Base-by-base conservation (phyloP, 2,329 filamentous ascomycete species). In the Emergomyces africanus region DNA sequence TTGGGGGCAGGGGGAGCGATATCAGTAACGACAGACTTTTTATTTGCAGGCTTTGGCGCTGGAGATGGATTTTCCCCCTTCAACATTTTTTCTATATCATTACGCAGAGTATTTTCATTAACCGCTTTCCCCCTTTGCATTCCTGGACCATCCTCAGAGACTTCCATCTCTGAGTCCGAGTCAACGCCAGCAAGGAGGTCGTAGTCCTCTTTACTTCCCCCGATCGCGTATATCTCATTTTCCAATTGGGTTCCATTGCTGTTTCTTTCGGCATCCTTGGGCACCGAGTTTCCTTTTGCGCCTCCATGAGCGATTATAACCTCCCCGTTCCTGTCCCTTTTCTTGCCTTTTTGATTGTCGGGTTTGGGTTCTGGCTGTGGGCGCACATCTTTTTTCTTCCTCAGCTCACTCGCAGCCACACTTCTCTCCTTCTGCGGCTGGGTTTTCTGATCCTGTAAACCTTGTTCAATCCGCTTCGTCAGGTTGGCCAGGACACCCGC, bases 181-280 rank as follows among this genome's bases (percentile, higher is more conserved):
- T 73, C 70, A 23, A 74, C 68, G 57, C 68, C 74, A 25, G 71
- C 75, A 60, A 79, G 65, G 28, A 79, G 65, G 53, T 77, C 72
- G 59, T 77, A 67, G 62, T 79, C 76, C 57, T 79, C 78, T 63
- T 78, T 70, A n/a, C 73, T 78, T 54, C 77, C 77, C 37, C 77
- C 77, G 57, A 79, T 71, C 5, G 72, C 72, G 61, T 76, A 61
- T 61, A 79, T 75, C 61, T 78, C 76, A 60, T 73, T 69, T 54
- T 72, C 68, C 44, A 78, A 66, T 41, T 66, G 65, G 63, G 73
- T 68, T 39, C 70, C 65, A 3, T 64, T 61, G 9, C 64, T 62
- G 18, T 63, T 53, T 28, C 57, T 57, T 59, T 64, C 64, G 64
- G 50, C 57, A 48, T 12, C 12, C 61, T 49, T 23, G 48, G 50